Evolutionary conservation across 371 early-diverging fungal species (phyloP).

Genomic region (Syncephalis plumigaleata): DNA sequence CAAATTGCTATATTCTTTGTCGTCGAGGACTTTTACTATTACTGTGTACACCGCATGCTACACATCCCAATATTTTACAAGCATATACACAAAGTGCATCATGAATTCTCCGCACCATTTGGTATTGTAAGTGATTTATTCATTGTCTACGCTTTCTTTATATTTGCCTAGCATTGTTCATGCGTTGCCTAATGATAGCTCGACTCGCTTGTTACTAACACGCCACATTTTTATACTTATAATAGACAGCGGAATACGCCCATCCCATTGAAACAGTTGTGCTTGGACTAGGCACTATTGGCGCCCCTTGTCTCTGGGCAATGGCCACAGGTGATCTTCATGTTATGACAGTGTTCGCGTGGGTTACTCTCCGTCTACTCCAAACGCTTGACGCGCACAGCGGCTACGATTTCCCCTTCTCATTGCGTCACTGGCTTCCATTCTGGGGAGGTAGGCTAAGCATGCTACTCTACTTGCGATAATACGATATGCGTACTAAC

Average conservation of each 20-base stretch:
- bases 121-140: constrained; percentile 34
- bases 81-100: constrained; percentile 82
- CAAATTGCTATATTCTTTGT: constrained; percentile 55
- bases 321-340: constrained; percentile 38
- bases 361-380: constrained; percentile 60
- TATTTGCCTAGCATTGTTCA: background rate
- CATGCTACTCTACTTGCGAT: background rate
- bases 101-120: constrained; percentile 82
- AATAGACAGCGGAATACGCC: constrained; percentile 58
- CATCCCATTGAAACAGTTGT: constrained; percentile 65
- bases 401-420: constrained; percentile 92
- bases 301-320: constrained; percentile 52
- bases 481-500: background rate
- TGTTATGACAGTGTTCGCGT: constrained; percentile 54
- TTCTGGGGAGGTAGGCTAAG: constrained; percentile 44
- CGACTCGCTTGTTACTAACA: background rate
- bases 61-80: constrained; percentile 81
- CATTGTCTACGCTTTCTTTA: background rate
- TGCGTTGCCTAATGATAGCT: background rate
- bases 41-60: constrained; percentile 66
- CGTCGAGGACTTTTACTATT: constrained; percentile 66
- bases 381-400: constrained; percentile 85
- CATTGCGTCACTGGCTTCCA: constrained; percentile 51
- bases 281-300: constrained; percentile 56
- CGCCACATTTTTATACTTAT: background rate